Evolutionary conservation across 768 basidiomycete species (phyloP).

Genomic region (Imleria badia): DNA sequence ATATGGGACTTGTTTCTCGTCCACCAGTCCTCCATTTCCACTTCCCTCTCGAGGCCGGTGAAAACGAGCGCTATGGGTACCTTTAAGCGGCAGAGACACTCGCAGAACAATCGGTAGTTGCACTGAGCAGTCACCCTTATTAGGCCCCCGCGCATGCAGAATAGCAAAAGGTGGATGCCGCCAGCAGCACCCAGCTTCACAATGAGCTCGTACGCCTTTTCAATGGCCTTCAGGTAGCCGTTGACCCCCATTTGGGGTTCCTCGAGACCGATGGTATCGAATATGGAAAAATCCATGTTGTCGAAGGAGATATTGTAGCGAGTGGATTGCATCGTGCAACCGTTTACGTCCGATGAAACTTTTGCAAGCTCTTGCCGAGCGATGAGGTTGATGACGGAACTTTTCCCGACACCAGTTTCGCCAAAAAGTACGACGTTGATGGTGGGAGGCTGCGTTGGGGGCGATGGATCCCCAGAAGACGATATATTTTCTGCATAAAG

Average conservation of each 20-base stretch:
- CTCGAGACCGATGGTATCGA: constrained; percentile 38
- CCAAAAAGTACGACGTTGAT: constrained; percentile 43
- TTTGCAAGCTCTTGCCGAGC: constrained; percentile 21
- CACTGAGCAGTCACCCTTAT: constrained; percentile 35
- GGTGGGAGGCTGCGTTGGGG: not conserved
- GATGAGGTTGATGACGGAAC: constrained; percentile 33
- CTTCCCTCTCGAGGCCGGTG: constrained; percentile 40
- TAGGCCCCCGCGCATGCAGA: constrained; percentile 40
- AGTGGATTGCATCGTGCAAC: constrained; percentile 37
- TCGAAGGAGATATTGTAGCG: constrained; percentile 29
- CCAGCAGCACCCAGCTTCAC: constrained; percentile 23
- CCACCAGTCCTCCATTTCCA: constrained; percentile 37
- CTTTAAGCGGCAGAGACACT: constrained; percentile 37
- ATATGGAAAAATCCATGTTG: constrained; percentile 23
- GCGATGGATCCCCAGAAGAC: not conserved
- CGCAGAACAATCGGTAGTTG: constrained; percentile 41
- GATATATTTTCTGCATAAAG: not conserved
- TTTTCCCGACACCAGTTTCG: constrained; percentile 38
- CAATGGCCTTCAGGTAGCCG: constrained; percentile 28
- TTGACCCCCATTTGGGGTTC: constrained; percentile 30
- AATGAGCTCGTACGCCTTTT: constrained; percentile 35
- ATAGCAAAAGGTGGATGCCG: constrained; percentile 44
- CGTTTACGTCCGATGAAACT: constrained; percentile 29
- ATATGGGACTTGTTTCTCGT: constrained; percentile 26
- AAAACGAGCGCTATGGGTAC: constrained; percentile 43